Conservation (phyloP, 2,329 filamentous ascomycete species). For the Hypomyces perniciosus region DNA sequence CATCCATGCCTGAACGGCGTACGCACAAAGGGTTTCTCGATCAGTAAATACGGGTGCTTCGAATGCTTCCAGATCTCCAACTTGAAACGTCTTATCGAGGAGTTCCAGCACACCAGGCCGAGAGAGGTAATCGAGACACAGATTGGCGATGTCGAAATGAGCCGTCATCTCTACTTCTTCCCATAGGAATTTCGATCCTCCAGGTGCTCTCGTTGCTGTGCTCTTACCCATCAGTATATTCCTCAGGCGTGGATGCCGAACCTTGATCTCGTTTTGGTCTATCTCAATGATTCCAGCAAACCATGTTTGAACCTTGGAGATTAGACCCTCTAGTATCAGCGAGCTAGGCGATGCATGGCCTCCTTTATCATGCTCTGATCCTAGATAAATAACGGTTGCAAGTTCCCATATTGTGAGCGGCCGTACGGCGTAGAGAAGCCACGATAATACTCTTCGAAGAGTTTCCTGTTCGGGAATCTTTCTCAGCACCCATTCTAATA, state of each 20-base stretch:
- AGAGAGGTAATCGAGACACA: conserved; percentile 12
- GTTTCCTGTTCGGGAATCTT: conserved; percentile 3
- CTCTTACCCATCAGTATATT: conserved; percentile 5
- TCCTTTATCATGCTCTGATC: background rate
- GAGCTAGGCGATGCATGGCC: background rate
- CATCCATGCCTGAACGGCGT: conserved; percentile 13
- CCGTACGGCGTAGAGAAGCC: conserved; percentile 13
- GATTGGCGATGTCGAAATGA: conserved; percentile 6
- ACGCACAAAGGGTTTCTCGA: conserved; percentile 7
- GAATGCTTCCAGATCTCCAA: background rate
- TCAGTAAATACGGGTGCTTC: conserved; percentile 9
- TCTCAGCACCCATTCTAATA: conserved; percentile 9
- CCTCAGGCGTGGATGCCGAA: conserved; percentile 8
- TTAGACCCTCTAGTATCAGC: background rate
- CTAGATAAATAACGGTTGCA: conserved; percentile 8
- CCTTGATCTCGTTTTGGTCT: conserved; percentile 11
- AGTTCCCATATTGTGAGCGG: conserved; percentile 13
- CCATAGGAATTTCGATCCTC: conserved; percentile 4
- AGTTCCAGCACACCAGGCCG: conserved; percentile 6
- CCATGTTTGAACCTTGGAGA: conserved; percentile 11
- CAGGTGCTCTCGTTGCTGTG: background rate
- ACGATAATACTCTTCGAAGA: conserved; percentile 8
- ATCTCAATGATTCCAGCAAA: conserved; percentile 12
- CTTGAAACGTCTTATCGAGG: conserved; percentile 3
- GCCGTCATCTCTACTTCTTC: conserved; percentile 5